Conservation (phyloP, 306 rosid genomes). For the Sicyos edulis region DNA sequence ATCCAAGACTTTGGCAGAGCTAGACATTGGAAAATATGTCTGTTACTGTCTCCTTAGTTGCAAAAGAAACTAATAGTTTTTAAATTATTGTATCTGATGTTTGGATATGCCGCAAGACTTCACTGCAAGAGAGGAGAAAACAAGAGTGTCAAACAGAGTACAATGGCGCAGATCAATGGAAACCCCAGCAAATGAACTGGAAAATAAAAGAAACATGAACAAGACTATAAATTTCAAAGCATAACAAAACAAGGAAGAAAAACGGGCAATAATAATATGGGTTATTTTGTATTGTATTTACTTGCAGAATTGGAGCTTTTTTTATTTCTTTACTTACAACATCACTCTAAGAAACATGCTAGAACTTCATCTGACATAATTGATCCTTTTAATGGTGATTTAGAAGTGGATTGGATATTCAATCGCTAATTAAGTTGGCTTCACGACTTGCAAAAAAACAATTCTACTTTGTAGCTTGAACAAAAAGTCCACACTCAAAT, state of each 20-base stretch:
- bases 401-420: neutral
- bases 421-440: neutral
- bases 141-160: slow-evolving; percentile 20
- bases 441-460: neutral
- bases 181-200: neutral
- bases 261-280: neutral
- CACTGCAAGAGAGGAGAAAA: slow-evolving; percentile 33
- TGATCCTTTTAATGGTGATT: no score
- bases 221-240: neutral
- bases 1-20: slow-evolving; percentile 78
- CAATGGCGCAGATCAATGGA: slow-evolving; percentile 18
- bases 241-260: neutral
- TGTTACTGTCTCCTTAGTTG: slow-evolving; percentile 32
- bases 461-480: neutral
- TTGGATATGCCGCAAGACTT: slow-evolving; percentile 31
- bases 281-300: neutral
- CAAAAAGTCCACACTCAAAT: slow-evolving; percentile 3
- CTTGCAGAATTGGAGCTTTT: neutral
- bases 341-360: neutral
- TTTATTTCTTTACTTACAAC: neutral
- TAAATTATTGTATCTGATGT: slow-evolving; percentile 19
- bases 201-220: neutral
- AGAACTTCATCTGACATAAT: slow-evolving; percentile 7
- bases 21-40: slow-evolving; percentile 62
- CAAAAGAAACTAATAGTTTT: slow-evolving; percentile 15